Percentiles rank a stretch among this genome's conserved stretches.
These are phyloP conservation scores for Eustoma russellianum DNA, from an alignment of 257 asterid genomes.

Conservation along the genomic window DNA sequence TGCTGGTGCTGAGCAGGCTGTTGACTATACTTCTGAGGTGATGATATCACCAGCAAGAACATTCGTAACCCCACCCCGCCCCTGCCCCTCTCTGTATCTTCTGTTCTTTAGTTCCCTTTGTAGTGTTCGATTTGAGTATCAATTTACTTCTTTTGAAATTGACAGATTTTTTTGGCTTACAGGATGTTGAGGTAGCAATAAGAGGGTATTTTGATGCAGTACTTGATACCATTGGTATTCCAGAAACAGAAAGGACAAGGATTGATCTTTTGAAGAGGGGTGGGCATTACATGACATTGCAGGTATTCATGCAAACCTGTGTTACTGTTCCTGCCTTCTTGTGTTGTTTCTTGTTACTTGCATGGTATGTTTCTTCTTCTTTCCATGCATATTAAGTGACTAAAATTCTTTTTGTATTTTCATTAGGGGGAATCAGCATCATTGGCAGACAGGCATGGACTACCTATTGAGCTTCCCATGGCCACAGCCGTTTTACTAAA, in stretches of 20 bases:
- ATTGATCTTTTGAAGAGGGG: slow-evolving; percentile 78
- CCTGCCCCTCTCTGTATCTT: too few species aligned
- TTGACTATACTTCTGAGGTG: slow-evolving; percentile 76
- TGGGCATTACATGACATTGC: slow-evolving; percentile 83
- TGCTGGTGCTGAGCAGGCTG: slow-evolving; percentile 92
- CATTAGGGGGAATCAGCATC: slow-evolving; percentile 91
- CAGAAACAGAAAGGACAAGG: slow-evolving; percentile 76
- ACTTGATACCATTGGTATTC: slow-evolving; percentile 79
- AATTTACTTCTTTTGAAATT: background rate
- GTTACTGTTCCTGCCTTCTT: background rate
- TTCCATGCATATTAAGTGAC: background rate
- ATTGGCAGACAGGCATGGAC: slow-evolving; percentile 66
- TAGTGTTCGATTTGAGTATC: background rate
- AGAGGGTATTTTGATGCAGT: slow-evolving; percentile 91
- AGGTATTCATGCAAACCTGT: slow-evolving; percentile 3
- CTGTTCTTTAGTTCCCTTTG: background rate
- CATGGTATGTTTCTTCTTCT: background rate
- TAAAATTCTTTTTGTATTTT: slow-evolving; percentile 13
- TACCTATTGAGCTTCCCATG: slow-evolving; percentile 66
- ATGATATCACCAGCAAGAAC: slow-evolving; percentile 1
- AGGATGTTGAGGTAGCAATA: slow-evolving; percentile 65
- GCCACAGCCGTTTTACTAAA: slow-evolving; percentile 51
- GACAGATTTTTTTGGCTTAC: slow-evolving; percentile 10
- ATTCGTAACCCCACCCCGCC: too few species aligned
- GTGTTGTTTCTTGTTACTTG: background rate